These are phyloP conservation scores for Trichoderma breve DNA, from an alignment of 2,329 filamentous ascomycete species.

Conservation along the genomic window DNA sequence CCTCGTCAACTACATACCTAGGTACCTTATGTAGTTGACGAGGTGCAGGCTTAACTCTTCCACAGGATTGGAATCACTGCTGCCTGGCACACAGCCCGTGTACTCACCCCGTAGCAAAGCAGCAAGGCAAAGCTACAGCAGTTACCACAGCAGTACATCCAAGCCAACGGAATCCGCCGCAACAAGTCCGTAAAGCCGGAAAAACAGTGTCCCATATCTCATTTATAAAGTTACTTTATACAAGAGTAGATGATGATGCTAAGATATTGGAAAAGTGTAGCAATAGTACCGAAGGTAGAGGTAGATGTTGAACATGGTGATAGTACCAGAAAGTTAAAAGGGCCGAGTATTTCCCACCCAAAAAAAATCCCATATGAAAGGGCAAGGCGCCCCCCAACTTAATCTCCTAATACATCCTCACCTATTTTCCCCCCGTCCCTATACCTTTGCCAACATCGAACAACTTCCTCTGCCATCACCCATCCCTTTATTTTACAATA, in stretches of 20 bases:
- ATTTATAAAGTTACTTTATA: no score
- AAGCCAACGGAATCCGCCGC: not conserved
- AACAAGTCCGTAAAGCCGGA: not conserved
- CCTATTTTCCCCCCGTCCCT: not conserved
- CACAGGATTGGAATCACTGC: not conserved
- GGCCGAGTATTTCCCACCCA: not conserved
- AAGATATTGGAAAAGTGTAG: not conserved
- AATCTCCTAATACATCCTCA: no score
- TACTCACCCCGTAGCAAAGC: not conserved
- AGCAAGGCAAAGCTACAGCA: not conserved
- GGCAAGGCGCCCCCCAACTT: not conserved
- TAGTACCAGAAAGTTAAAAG: not conserved
- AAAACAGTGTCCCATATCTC: not conserved
- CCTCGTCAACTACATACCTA: not conserved
- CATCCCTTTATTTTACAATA: not conserved
- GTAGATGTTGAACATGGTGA: not conserved
- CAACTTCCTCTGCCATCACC: fast-evolving
- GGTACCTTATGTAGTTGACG: no score
- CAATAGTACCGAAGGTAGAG: not conserved
- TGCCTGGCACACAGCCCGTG: not conserved
- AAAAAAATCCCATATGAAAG: not conserved
- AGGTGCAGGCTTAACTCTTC: no score
- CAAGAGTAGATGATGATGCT: no score
- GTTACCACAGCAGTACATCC: not conserved
- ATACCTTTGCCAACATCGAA: not conserved